Conservation (phyloP, 2,329 filamentous ascomycete genomes). For the Ceratocystis variospora region DNA sequence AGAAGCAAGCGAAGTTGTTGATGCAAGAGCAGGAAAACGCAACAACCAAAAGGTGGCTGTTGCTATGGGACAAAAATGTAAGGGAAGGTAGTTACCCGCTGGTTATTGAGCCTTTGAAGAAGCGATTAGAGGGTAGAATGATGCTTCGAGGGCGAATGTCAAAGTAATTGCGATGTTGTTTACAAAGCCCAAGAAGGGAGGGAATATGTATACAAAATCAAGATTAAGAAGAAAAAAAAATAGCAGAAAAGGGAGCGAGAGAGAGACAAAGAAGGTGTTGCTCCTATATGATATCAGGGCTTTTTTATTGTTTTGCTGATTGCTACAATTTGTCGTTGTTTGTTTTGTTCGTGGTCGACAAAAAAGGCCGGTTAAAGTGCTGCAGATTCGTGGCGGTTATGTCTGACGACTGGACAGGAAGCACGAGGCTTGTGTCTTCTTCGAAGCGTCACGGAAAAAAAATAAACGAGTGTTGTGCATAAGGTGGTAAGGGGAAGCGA, state of each 20-base stretch:
- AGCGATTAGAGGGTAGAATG: not conserved
- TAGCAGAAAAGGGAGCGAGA: not conserved
- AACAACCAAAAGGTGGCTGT: slow-evolving; percentile 14
- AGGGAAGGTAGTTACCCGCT: slow-evolving; percentile 6
- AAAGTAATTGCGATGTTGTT: not conserved
- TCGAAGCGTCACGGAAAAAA: not conserved
- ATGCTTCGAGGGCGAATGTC: not conserved
- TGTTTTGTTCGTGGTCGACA: not conserved
- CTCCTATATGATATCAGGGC: not conserved
- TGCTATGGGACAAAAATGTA: slow-evolving; percentile 6
- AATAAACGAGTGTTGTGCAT: not conserved
- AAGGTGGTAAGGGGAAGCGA: not conserved
- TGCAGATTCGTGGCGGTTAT: not conserved
- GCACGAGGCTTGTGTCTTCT: not conserved
- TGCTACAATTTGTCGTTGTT: not conserved
- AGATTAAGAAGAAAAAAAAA: not conserved
- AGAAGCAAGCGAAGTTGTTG: not conserved
- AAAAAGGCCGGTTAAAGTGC: not conserved
- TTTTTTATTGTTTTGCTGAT: not conserved
- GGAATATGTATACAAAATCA: not conserved
- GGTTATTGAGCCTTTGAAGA: not conserved
- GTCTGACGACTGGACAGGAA: not conserved
- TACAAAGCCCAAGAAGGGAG: not conserved
- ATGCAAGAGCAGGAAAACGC: slow-evolving; percentile 5
- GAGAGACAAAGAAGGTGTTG: not conserved